Evolutionary conservation across 306 rosid species (phyloP), one percentile per base, ranked within the genome.

Genomic region (Argentina anserina): DNA sequence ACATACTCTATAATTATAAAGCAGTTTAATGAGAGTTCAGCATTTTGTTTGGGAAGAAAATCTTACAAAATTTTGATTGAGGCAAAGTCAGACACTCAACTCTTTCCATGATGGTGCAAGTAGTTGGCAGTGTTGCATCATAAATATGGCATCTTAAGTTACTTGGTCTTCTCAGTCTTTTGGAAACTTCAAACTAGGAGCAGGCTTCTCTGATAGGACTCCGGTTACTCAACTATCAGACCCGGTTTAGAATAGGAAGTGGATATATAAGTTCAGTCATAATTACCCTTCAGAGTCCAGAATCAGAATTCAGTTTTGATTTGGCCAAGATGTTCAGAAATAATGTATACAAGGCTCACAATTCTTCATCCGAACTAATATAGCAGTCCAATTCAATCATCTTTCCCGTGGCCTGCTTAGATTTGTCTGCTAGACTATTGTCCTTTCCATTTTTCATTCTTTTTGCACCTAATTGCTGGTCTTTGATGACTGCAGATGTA

Each of bases 361-460:
- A 31, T 68, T 84, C 98, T 26, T 91, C 99, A 47, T 88, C 97
- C 2, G 99, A 94, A 76, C 95, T 94, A 65, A 86, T 72, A 83
- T 77, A 60, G 73, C 84, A 92, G 29, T 59, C 39, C 55, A 94
- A 77, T 75, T 91, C 93, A 55, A 88, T 88, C 96, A 94, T 83
- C 78, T 88, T 91, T 67, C 67, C 96, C 3, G 70, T 74, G 59
- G 69, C 78, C 68, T 75, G 60, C 55, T 76, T 67, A 72, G 84
- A 20, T 82, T 82, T 82, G 69, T 83, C 83, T 9, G 69, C 86
- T 53, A 52, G 76, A 71, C 36, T 74, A 65, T 72, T 85, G 29
- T 65, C 81, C 58, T 71, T 49, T 18, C 71, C 83, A 4, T 80
- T 50, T 83, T 85, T 89, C 46, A n/a, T 74, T 86, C 87, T 84